These are phyloP conservation scores for Ogataea glucozyma DNA, from an alignment of 805 yeast genomes.

Conservation along the genomic window DNA sequence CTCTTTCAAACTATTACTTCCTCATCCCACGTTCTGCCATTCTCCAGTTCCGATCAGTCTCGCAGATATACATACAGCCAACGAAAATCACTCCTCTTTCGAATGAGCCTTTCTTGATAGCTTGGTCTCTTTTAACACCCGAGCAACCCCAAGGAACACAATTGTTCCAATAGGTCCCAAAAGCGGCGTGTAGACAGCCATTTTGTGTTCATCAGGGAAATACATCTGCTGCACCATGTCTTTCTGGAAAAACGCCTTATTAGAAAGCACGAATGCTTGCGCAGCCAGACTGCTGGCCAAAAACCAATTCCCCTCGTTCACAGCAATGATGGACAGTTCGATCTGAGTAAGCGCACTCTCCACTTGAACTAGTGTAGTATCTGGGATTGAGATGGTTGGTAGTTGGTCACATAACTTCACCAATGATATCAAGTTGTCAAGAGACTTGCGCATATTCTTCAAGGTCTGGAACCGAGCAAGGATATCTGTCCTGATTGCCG, in stretches of 20 bases:
- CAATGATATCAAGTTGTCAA: slow-evolving; percentile 73
- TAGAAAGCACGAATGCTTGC: slow-evolving; percentile 59
- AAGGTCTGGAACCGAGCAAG: slow-evolving; percentile 59
- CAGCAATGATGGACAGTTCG: slow-evolving; percentile 37
- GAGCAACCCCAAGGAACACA: slow-evolving; percentile 49
- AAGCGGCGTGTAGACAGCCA: slow-evolving; percentile 90
- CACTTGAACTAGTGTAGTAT: slow-evolving; percentile 62
- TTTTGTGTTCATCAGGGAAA: slow-evolving; percentile 93
- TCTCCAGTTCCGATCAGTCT: too few relatives aligned
- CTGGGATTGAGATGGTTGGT: slow-evolving; percentile 82
- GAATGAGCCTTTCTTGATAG: background rate
- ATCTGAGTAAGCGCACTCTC: slow-evolving; percentile 47
- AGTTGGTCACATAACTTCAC: slow-evolving; percentile 66
- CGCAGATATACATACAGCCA: too few relatives aligned
- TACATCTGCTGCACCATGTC: slow-evolving; percentile 94
- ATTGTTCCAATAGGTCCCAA: slow-evolving; percentile 84
- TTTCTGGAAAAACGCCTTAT: slow-evolving; percentile 85
- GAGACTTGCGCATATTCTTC: slow-evolving; percentile 59
- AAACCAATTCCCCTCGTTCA: slow-evolving; percentile 37
- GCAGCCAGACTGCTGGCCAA: slow-evolving; percentile 44
- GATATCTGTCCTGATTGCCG: slow-evolving; percentile 63
- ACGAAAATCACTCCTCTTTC: background rate
- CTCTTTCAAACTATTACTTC: too few relatives aligned
- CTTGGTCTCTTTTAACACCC: slow-evolving; percentile 30
- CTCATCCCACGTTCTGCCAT: too few relatives aligned